Conservation (phyloP, 352 stramenopile species). For the Phytophthora megakarya region DNA sequence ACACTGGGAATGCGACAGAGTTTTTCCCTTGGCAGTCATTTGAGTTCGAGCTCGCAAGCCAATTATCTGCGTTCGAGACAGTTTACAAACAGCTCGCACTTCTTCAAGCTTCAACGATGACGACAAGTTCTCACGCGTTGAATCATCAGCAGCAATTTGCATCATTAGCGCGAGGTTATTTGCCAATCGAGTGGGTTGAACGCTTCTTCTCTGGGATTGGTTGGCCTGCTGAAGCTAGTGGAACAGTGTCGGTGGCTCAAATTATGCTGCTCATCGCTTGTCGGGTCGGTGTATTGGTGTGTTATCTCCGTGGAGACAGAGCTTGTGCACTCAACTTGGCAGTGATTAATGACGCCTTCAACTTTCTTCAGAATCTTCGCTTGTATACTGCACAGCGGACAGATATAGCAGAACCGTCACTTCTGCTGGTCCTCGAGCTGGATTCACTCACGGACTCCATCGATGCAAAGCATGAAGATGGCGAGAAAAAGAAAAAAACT, state of each 20-base stretch:
- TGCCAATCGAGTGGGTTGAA: slow-evolving; percentile 27
- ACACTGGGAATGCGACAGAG: background rate
- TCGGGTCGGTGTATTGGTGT: slow-evolving; percentile 27
- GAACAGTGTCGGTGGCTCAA: slow-evolving; percentile 21
- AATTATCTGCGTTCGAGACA: slow-evolving; percentile 16
- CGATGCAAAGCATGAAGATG: slow-evolving; percentile 2
- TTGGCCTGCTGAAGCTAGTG: slow-evolving; percentile 14
- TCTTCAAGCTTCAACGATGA: background rate
- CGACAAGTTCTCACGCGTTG: background rate
- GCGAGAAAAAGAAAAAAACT: slow-evolving; percentile 12
- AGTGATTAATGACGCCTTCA: slow-evolving; percentile 20
- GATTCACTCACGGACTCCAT: slow-evolving; percentile 10
- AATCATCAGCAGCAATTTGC: slow-evolving; percentile 13
- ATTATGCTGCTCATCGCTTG: slow-evolving; percentile 32
- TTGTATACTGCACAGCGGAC: background rate
- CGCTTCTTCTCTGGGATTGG: slow-evolving; percentile 12
- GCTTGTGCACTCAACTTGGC: slow-evolving; percentile 34
- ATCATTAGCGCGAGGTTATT: slow-evolving; percentile 21
- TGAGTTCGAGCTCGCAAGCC: slow-evolving; percentile 15
- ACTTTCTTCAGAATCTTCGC: slow-evolving; percentile 19
- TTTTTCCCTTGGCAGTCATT: slow-evolving; percentile 37
- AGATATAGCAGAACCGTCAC: background rate
- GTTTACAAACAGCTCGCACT: slow-evolving; percentile 2
- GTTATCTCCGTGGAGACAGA: slow-evolving; percentile 29
- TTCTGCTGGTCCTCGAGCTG: slow-evolving; percentile 24